phyloP scores from a whole-genome alignment of 345 rosid species.

The Euphorbia tirucalli region DNA sequence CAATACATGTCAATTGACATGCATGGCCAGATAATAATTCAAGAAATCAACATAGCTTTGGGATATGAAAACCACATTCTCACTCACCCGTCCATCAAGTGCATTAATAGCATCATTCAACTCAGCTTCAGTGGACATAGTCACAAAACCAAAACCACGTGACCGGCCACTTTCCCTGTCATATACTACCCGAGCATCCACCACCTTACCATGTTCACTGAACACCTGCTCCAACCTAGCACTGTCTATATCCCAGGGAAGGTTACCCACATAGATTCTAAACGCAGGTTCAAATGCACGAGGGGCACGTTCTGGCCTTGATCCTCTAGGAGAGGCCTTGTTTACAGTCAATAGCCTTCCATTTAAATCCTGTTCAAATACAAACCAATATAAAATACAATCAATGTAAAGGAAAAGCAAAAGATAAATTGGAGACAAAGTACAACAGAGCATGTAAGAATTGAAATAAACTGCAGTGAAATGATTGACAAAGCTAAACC shows the following conservation, averaged over 20 bases:
- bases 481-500: neutral
- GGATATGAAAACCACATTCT: neutral
- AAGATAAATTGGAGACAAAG: neutral
- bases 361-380: slow-evolving; percentile 51
- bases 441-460: neutral
- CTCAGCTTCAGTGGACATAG: slow-evolving; percentile 72
- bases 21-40: too few relatives aligned
- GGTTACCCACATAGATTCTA: slow-evolving; percentile 78
- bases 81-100: slow-evolving; percentile 83
- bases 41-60: neutral
- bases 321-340: slow-evolving; percentile 85
- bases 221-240: slow-evolving; percentile 75
- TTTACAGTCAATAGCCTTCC: slow-evolving; percentile 81
- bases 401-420: neutral
- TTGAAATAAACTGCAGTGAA: neutral
- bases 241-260: slow-evolving; percentile 81
- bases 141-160: slow-evolving; percentile 92
- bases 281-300: slow-evolving; percentile 47
- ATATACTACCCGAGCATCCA: slow-evolving; percentile 67
- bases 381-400: slow-evolving; percentile 6
- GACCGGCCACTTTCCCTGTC: slow-evolving; percentile 94
- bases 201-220: slow-evolving; percentile 87
- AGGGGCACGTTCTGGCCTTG: slow-evolving; percentile 60
- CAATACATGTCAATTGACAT: too few relatives aligned
- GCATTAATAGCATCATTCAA: slow-evolving; percentile 87